Evolutionary conservation across 75 land plant genomes (phyloP).

Genomic region (Isoetes taiwanensis): DNA sequence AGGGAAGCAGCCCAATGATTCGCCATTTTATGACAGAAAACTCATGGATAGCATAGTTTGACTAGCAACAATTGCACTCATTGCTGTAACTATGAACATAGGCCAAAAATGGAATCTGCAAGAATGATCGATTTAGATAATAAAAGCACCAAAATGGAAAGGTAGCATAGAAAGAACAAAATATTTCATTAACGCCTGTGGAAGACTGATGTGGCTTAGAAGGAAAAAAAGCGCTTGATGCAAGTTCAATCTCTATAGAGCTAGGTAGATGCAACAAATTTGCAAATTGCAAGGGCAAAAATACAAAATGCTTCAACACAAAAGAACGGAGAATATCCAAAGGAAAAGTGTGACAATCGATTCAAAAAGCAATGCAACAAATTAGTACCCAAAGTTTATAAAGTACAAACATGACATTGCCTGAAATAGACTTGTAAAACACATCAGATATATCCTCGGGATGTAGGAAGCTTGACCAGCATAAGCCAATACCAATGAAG

Average conservation of each 20-base stretch:
- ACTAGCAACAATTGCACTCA: constrained; percentile 18
- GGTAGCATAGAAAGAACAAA: background rate
- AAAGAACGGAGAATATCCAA: constrained; percentile 79
- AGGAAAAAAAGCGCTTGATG: no score
- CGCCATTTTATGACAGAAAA: constrained; percentile 15
- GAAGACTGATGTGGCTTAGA: constrained; percentile 23
- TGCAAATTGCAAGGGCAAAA: constrained; percentile 50
- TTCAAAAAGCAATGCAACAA: background rate
- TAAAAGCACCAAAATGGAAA: background rate
- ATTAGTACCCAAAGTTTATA: background rate
- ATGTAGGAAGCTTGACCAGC: background rate
- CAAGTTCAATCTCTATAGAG: no score
- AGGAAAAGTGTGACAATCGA: constrained; percentile 76
- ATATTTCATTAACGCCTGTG: background rate
- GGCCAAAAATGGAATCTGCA: constrained; percentile 21
- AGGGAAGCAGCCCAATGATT: constrained; percentile 23
- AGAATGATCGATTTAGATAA: background rate
- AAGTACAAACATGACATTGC: background rate
- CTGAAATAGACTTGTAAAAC: background rate
- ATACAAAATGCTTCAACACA: constrained; percentile 40
- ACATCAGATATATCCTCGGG: background rate
- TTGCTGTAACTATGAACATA: constrained; percentile 16
- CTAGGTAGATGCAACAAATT: constrained; percentile 43
- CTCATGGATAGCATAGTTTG: constrained; percentile 23
- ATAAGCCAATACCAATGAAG: background rate